Base-by-base conservation (phyloP, 768 basidiomycete genomes). In the Lentinula sp. region DNA sequence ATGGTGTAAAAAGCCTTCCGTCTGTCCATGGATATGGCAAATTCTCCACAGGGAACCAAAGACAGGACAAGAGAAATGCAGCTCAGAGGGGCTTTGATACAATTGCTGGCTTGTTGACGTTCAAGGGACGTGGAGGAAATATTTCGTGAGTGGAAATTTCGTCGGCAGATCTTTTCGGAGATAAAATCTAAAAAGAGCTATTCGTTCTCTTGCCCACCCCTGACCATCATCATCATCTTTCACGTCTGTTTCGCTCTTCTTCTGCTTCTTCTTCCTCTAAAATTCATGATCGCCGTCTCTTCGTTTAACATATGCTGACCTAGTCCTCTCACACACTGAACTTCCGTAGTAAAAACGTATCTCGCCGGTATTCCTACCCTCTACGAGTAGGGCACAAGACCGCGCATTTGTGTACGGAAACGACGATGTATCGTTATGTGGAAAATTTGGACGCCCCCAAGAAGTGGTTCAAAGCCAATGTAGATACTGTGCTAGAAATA, bases 391-490 rank as follows among this genome's bases (percentile, higher is more conserved):
- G 87, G 2, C 87, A 87, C 72, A 85, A 85, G 64, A 71, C 79
- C 36, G 88, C 91, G 1, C 79, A 84, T 62, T 67, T 93, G 61
- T 85, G 83, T 63, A 81, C 88, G 2, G 91, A 93, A 68, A 78
- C 84, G 45, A 87, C 86, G 33, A 76, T 85, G 62, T 90, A 90
- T 70, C 80, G 78, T 16, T 91, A 87, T 65, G 77, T 91, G 63
- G 81, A 85, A 59, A 77, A 79, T 43, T 65, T 89, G 50, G 80
- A 84, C 6, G 81, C 84, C 9, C 84, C 90, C 0, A 86, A 83
- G 66, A 80, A 74, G 61, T 94, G 91, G 88, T 88, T 94, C 71
- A 82, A 81, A 60, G 78, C 80, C 4, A 87, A 93, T 65, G 82
- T 85, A 28, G 81, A 89, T 60, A 68, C 75, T 20, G 85, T 94